phyloP scores from a whole-genome alignment of 2,329 filamentous ascomycete species.

The Sordariomycetes sp. region DNA sequence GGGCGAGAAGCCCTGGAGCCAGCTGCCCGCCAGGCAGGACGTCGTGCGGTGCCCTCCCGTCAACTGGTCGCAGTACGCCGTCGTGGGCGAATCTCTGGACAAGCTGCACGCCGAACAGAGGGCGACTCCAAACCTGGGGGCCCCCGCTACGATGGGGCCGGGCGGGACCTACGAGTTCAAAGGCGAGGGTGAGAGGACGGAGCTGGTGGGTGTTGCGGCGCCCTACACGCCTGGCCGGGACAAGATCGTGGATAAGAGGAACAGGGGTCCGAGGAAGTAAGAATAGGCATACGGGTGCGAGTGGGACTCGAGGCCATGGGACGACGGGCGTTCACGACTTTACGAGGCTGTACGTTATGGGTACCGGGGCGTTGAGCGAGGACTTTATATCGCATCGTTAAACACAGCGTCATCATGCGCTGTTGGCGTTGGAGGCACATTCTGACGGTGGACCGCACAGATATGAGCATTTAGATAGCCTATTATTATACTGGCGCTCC shows the following conservation, averaged over 20 bases:
- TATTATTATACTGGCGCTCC: neutral
- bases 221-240: constrained; percentile 46
- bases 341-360: neutral
- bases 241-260: constrained; percentile 25
- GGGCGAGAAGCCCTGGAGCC: constrained; percentile 37
- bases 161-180: constrained; percentile 41
- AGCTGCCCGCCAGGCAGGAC: constrained; percentile 67
- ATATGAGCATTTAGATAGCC: neutral
- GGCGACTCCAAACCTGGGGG: constrained; percentile 47
- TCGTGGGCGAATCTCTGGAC: constrained; percentile 72
- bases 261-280: constrained; percentile 14
- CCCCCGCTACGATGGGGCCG: constrained; percentile 30
- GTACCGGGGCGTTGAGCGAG: neutral
- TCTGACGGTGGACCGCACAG: neutral
- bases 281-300: neutral
- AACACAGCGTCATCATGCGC: neutral
- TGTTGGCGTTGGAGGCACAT: neutral
- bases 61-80: constrained; percentile 89
- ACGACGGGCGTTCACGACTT: neutral
- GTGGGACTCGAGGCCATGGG: neutral
- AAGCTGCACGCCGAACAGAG: constrained; percentile 75
- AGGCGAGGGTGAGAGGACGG: constrained; percentile 30
- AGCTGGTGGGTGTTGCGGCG: constrained; percentile 40
- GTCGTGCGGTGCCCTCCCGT: constrained; percentile 79
- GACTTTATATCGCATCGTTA: neutral